A percentile compares a stretch with the other conserved stretches of the same genome.
Evolutionary conservation across 2,329 filamentous ascomycete genomes (phyloP).

Genomic region (Fusarium sp.): DNA sequence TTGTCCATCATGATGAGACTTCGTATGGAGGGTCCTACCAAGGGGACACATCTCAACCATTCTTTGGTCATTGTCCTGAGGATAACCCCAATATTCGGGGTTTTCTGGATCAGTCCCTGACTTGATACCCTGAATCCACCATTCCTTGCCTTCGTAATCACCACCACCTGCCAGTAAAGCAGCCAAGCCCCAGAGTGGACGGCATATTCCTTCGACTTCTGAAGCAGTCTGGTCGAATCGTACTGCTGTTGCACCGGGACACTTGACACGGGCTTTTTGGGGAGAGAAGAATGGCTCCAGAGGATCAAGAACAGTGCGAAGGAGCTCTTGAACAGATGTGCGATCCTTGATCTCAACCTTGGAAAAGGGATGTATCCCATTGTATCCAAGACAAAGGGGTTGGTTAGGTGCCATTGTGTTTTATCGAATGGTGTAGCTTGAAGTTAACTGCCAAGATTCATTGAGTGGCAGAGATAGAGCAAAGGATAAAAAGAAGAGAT

Average conservation of each 20-base stretch:
- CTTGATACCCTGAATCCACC: constrained; percentile 74
- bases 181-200: constrained; percentile 80
- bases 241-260: constrained; percentile 76
- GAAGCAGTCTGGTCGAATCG: constrained; percentile 81
- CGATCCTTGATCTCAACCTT: constrained; percentile 61
- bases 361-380: constrained; percentile 65
- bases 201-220: constrained; percentile 79
- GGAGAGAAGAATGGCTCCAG: constrained; percentile 78
- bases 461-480: neutral
- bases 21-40: constrained; percentile 50
- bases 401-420: constrained; percentile 33
- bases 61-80: constrained; percentile 79
- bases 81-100: constrained; percentile 80
- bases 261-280: constrained; percentile 70
- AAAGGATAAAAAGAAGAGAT: neutral
- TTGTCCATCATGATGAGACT: neutral
- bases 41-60: constrained; percentile 89
- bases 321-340: constrained; percentile 67
- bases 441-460: neutral
- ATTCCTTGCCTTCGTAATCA: constrained; percentile 69
- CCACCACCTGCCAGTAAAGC: constrained; percentile 75
- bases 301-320: constrained; percentile 73
- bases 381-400: constrained; percentile 58
- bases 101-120: constrained; percentile 75
- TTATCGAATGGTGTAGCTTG: neutral